These are phyloP conservation scores for Neofusicoccum ribis DNA, from an alignment of 2,329 filamentous ascomycete genomes.

Conservation along the genomic window DNA sequence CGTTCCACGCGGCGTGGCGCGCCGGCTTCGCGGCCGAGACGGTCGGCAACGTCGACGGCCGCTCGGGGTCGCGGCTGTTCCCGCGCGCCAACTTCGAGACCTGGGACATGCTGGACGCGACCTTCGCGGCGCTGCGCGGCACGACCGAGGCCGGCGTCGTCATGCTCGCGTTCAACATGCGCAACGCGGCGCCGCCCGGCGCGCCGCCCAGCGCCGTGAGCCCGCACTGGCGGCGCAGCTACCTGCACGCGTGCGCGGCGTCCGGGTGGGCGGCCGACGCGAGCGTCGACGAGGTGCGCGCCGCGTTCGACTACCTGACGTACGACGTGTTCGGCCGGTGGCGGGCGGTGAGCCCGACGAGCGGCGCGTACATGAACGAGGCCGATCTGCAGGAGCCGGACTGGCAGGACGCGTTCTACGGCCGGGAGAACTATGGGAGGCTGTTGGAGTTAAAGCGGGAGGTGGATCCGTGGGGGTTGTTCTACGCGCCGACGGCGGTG, in stretches of 20 bases:
- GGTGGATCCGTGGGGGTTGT: constrained; percentile 27
- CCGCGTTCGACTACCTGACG: constrained; percentile 17
- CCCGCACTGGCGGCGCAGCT: constrained; percentile 26
- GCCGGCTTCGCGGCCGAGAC: constrained; percentile 43
- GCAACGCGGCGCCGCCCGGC: not conserved
- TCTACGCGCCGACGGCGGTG: constrained; percentile 28
- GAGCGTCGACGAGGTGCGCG: constrained; percentile 2
- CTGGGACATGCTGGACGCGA: constrained; percentile 30
- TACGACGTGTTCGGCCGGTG: not conserved
- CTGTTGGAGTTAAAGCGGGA: constrained; percentile 27
- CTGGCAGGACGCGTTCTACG: constrained; percentile 31
- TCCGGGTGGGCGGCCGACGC: constrained; percentile 20
- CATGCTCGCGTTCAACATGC: constrained; percentile 16
- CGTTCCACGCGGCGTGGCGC: constrained; percentile 40
- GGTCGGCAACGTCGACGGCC: constrained; percentile 36
- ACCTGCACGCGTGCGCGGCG: constrained; percentile 28
- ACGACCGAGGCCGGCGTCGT: not conserved
- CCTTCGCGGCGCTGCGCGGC: constrained; percentile 35
- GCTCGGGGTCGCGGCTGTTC: constrained; percentile 50
- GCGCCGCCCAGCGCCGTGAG: constrained; percentile 24
- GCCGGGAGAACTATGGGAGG: constrained; percentile 23
- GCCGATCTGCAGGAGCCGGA: constrained; percentile 29
- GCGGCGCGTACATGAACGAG: constrained; percentile 33
- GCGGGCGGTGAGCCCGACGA: not conserved
- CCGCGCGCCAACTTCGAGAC: constrained; percentile 43